phyloP scores from a whole-genome alignment of 2,329 filamentous ascomycete species.

The Diaporthe caulivora region DNA sequence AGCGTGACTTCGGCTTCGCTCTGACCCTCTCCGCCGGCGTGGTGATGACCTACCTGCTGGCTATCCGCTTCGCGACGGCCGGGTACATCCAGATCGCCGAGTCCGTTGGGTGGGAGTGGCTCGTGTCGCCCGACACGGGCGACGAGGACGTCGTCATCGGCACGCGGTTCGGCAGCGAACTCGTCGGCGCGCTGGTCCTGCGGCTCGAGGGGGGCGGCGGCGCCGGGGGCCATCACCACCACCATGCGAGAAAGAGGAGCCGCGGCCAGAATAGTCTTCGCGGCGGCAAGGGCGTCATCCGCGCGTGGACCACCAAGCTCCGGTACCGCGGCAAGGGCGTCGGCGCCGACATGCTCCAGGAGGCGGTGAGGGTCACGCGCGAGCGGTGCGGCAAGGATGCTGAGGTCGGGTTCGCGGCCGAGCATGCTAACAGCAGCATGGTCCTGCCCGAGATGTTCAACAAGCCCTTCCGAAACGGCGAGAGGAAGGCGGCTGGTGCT shows the following conservation, averaged over 20 bases:
- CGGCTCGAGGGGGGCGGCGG: slow-evolving; percentile 69
- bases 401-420: slow-evolving; percentile 77
- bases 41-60: slow-evolving; percentile 72
- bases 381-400: slow-evolving; percentile 77
- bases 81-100: slow-evolving; percentile 75
- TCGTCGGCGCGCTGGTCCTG: slow-evolving; percentile 80
- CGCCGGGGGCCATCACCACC: slow-evolving; percentile 35
- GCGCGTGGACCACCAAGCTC: slow-evolving; percentile 84
- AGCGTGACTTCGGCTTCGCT: slow-evolving; percentile 65
- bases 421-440: slow-evolving; percentile 81
- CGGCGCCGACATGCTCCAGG: slow-evolving; percentile 78
- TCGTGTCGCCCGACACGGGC: slow-evolving; percentile 56
- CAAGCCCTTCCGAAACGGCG: slow-evolving; percentile 67
- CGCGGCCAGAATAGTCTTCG: slow-evolving; percentile 53
- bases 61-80: slow-evolving; percentile 69
- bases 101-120: slow-evolving; percentile 71
- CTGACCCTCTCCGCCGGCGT: slow-evolving; percentile 71
- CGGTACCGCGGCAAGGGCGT: slow-evolving; percentile 79
- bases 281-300: slow-evolving; percentile 77
- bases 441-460: slow-evolving; percentile 75
- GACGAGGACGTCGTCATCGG: slow-evolving; percentile 72
- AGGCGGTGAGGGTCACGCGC: slow-evolving; percentile 76
- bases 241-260: slow-evolving; percentile 50
- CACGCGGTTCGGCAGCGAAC: slow-evolving; percentile 74
- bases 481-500: slow-evolving; percentile 67